Evolutionary conservation across 257 asterid species (phyloP).

Genomic region (Solanum clarkiae): DNA sequence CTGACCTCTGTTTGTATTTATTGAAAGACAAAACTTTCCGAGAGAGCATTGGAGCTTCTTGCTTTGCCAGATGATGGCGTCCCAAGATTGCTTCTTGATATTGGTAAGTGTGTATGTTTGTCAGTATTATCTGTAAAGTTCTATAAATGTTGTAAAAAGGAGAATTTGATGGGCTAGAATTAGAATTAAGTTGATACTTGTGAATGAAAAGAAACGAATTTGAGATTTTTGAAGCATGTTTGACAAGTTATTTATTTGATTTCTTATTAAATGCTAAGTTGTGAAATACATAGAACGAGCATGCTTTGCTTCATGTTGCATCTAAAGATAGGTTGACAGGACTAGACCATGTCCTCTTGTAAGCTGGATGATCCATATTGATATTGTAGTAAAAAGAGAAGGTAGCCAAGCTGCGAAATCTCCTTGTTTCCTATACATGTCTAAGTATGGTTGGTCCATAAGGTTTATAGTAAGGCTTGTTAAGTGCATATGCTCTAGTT

Average conservation of each 20-base stretch:
- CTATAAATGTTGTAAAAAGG: background rate
- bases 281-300: background rate
- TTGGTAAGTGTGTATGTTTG: conserved; percentile 30
- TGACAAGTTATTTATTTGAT: background rate
- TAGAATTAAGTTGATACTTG: background rate
- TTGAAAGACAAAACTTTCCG: conserved; percentile 63
- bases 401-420: background rate
- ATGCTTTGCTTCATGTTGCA: background rate
- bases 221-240: background rate
- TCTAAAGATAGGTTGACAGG: background rate
- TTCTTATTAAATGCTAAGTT: background rate
- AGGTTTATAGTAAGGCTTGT: background rate
- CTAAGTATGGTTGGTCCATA: background rate
- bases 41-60: conserved; percentile 91
- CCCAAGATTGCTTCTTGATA: conserved; percentile 80
- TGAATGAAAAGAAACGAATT: background rate
- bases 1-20: background rate
- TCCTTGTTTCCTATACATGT: background rate
- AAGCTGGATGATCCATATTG: background rate
- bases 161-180: background rate
- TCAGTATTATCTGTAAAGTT: background rate
- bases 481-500: background rate
- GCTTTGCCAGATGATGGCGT: conserved; percentile 73
- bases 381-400: background rate
- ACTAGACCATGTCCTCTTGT: background rate